Percentiles rank a stretch among this genome's conserved stretches.
Evolutionary conservation across 2,329 filamentous ascomycete species (phyloP).

Genomic region (Coniochaeta pulveracea): DNA sequence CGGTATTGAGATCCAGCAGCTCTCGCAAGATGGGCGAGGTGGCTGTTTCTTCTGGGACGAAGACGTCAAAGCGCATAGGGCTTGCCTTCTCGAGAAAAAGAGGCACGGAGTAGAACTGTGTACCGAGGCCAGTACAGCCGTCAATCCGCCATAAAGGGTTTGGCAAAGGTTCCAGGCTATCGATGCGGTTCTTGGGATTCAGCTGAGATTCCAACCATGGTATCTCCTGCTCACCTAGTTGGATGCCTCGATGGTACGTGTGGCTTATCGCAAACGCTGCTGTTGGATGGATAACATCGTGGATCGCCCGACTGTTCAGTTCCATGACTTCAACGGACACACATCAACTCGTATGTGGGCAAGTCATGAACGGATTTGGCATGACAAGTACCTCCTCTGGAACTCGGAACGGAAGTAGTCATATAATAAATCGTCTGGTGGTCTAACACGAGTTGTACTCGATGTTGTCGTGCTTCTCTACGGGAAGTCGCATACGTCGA

Average conservation of each 20-base stretch:
- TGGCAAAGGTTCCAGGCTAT: slow-evolving; percentile 35
- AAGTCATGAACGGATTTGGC: no score
- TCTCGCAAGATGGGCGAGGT: slow-evolving; percentile 28
- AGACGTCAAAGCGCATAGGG: slow-evolving; percentile 46
- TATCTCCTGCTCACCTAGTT: no score
- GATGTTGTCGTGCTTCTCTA: no score
- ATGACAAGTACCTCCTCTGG: no score
- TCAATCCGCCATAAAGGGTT: slow-evolving; percentile 46
- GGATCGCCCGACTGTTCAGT: slow-evolving; percentile 37
- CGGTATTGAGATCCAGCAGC: slow-evolving; percentile 35
- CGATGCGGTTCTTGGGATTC: slow-evolving; percentile 50
- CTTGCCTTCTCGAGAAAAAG: slow-evolving; percentile 32
- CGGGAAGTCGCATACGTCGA: no score
- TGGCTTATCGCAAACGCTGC: slow-evolving; percentile 37
- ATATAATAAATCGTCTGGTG: no score
- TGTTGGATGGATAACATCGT: slow-evolving; percentile 46
- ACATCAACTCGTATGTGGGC: no score
- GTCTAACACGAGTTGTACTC: no score
- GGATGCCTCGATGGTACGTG: no score
- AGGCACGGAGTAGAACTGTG: slow-evolving; percentile 45
- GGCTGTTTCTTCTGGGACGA: slow-evolving; percentile 38
- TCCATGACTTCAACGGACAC: slow-evolving; percentile 45
- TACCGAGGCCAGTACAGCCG: slow-evolving; percentile 44
- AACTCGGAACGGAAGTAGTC: no score
- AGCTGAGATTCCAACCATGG: slow-evolving; percentile 37